Evolutionary conservation across 768 basidiomycete genomes (phyloP), one percentile per base, ranked within the genome.

Genomic region (Suillus occidentalis): DNA sequence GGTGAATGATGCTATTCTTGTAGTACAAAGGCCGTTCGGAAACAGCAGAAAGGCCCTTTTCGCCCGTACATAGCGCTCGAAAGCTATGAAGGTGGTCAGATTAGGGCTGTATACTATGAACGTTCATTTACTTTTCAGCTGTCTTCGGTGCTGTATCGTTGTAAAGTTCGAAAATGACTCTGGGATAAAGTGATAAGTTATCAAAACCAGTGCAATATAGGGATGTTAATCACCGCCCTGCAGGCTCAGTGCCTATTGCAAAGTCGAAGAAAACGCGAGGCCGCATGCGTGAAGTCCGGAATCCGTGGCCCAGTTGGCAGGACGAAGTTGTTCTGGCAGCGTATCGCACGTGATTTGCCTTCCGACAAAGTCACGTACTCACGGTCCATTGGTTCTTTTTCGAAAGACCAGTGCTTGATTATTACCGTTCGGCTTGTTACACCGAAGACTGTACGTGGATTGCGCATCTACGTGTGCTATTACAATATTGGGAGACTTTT

Each of bases 31-130:
- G 89, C 12, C 86, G 76, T n/a, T 88, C 84, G 2, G 86, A 83
- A 25, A 81, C 73, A 1, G 82, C 74, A 0, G 91, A 92, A 8
- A 89, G 69, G 6, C 94, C 95, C 71, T 86, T 88, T 75, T 94
- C 91, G 10, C 95, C 95, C 1, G 94, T 96, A 73, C 91, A 94
- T 61, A 97, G 79, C 4, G 88, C 86, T 52, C 94, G 86, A 75
- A 96, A 96, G 77, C 94, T 96, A 55, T 42, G 13, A 18, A 60
- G 60, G 10, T 59, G 43, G 10, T 72, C 42, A 75, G 66, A 49
- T 67, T 25, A 63, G 43, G 50, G 49, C 31, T 58, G 39, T 22
- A 49, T 31, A 60, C 60, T 22, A 37, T 50, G 37, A 14, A 45
- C 47, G 63, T 49, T 18, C 22, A 68, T 82, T 63, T 71, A 94